Evolutionary conservation across 352 stramenopile species (phyloP).

Genomic region (Phytophthora tentaculata): DNA sequence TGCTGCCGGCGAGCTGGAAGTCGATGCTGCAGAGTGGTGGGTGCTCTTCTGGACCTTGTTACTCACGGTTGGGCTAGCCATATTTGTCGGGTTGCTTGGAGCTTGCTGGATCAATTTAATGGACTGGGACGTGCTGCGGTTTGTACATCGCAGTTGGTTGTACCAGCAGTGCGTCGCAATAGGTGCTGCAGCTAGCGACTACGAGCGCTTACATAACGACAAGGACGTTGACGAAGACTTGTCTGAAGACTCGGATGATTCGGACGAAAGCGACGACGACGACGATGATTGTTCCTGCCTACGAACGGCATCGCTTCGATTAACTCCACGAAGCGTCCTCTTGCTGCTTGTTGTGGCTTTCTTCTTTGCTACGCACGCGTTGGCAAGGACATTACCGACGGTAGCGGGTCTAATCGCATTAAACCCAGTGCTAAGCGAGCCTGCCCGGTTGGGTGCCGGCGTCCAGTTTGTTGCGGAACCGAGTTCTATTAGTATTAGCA

Average conservation of each 20-base stretch:
- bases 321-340: conserved; percentile 35
- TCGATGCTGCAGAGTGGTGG: conserved; percentile 51
- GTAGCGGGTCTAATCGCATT: conserved; percentile 60
- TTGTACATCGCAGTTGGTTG: conserved; percentile 30
- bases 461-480: conserved; percentile 26
- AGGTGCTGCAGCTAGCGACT: conserved; percentile 14
- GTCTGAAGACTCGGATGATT: conserved; percentile 16
- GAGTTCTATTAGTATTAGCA: conserved; percentile 18
- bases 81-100: conserved; percentile 48
- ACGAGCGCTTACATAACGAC: conserved; percentile 24
- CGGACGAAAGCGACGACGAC: conserved; percentile 27
- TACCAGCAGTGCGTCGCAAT: conserved; percentile 21
- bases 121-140: conserved; percentile 58
- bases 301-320: conserved; percentile 7
- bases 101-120: conserved; percentile 57
- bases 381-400: conserved; percentile 48
- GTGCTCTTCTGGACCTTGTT: conserved; percentile 41
- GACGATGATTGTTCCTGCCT: conserved; percentile 24
- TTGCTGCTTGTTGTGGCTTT: conserved; percentile 24
- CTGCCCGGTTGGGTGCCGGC: conserved; percentile 40
- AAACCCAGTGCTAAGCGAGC: conserved; percentile 62
- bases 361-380: conserved; percentile 31
- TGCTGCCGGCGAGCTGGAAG: conserved; percentile 46
- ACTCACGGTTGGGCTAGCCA: conserved; percentile 36
- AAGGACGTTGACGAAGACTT: conserved; percentile 26